These are phyloP conservation scores for Naganishia sp. DNA, from an alignment of 1,284 basidiomycete genomes.

Conservation along the genomic window DNA sequence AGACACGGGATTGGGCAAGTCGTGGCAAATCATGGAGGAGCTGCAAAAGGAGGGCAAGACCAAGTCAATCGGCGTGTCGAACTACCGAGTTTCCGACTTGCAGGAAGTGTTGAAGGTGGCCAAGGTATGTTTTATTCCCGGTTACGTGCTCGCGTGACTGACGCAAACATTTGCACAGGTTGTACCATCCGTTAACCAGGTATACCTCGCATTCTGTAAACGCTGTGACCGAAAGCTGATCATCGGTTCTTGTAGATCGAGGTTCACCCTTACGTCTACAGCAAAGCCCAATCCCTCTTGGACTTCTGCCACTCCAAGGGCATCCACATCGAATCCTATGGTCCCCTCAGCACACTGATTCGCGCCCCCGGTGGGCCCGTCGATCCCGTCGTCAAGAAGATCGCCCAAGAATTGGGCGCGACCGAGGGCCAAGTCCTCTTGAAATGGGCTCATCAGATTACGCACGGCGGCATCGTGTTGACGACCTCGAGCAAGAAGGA, in stretches of 20 bases:
- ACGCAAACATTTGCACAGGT: constrained; percentile 45
- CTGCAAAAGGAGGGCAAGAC: constrained; percentile 67
- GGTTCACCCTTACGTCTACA: constrained; percentile 74
- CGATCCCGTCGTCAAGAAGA: constrained; percentile 58
- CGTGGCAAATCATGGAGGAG: constrained; percentile 72
- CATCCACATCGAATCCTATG: constrained; percentile 70
- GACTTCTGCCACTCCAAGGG: constrained; percentile 60
- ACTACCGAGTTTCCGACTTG: constrained; percentile 70
- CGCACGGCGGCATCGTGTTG: constrained; percentile 62
- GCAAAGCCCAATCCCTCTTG: constrained; percentile 62
- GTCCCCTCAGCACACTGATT: constrained; percentile 53
- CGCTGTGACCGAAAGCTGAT: not conserved
- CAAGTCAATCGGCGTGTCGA: constrained; percentile 80
- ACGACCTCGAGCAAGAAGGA: constrained; percentile 66
- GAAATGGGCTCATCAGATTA: constrained; percentile 47
- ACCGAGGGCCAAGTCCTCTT: constrained; percentile 49
- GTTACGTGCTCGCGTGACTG: not conserved
- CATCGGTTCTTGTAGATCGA: constrained; percentile 62
- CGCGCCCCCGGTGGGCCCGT: constrained; percentile 63
- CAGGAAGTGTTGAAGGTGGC: constrained; percentile 62
- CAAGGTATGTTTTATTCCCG: constrained; percentile 29
- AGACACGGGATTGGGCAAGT: constrained; percentile 50
- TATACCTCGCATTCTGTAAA: constrained; percentile 29
- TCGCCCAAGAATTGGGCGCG: constrained; percentile 53
- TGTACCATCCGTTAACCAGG: constrained; percentile 76